Base-by-base conservation (phyloP, 2,329 filamentous ascomycete species). In the Blastomyces gilchristii region DNA sequence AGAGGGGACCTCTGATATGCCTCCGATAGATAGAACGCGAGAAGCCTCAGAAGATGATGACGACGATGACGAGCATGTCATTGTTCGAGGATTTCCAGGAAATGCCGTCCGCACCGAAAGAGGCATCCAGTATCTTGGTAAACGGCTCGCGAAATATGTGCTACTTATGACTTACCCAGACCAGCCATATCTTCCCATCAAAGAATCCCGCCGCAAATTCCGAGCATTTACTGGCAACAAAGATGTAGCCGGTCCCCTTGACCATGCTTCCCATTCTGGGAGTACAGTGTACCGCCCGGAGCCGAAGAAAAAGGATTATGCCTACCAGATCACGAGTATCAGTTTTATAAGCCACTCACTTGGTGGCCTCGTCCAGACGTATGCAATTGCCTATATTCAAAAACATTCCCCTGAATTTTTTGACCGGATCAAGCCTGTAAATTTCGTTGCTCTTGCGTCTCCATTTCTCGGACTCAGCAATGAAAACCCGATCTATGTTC, bases 401-500 rank as follows among this genome's bases (percentile, higher is more conserved):
- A 97, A 97, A 72, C 91, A 97, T 73, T 96, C 91, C 0, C 93
- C 93, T 0, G 79, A 87, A 11, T 97, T 97, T 73, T 97, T 97
- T 70, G 83, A 92, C 59, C 79, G 86, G 5, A 96, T 97, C 69
- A 84, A 86, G 67, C 93, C 93, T 0, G 80, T 96, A 73, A 97
- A 97, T 72, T 97, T 97, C 71, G 88, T 97, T 67, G 83, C 89
- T 37, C 79, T 97, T 68, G 92, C 93, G 18, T 88, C 92, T 0
- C 93, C 93, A 0, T 91, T 97, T 68, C 78, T 97, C 0, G 93
- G 93, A 0, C 79, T 97, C 47, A 97, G 93, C 75, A 97, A 99
- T 73, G 94, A 99, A 73, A 99, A 99, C 69, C 94, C 94, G 0
- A 82, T 97, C 63, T 99, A 99, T 73, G 90, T 99, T 75, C 96